Base-by-base conservation (phyloP, 169 alveolate genomes). In the Besnoitia besnoiti region DNA sequence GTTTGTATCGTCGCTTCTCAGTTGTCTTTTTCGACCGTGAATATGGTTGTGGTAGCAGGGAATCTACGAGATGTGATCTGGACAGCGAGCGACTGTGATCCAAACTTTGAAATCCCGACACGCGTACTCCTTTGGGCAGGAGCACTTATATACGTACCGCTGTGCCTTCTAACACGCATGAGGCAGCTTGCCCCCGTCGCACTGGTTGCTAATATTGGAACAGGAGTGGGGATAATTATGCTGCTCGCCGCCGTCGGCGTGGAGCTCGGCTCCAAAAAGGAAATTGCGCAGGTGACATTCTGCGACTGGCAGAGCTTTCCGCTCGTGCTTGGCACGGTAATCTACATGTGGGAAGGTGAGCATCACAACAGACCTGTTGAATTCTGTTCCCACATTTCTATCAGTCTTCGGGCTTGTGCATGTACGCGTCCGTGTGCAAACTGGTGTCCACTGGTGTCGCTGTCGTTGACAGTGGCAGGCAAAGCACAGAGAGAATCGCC, bases 291-390 rank as follows among this genome's bases (percentile, higher is more conserved):
- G 47, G 12, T 67, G 24, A 30, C 80, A 0, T 35, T 67, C 39
- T 30, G 10, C 39, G 24, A 35, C 80, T 67, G 80, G 40, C 39
- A 16, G 24, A 1, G n/a, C n/a, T 67, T 30, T 24, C 80, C 80
- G 7, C 80, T 67, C 80, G 44, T 67, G 47, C 44, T 67, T 19
- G 80, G 80, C 14, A 67, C 80, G 46, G 44, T 30, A 14, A 67
- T 67, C 14, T 67, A 67, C 80, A 30, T 67, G 47, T 67, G 80
- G 80, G 80, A 67, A 35, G 80, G 80, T 67, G 44, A 67, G 67
- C 12, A 16, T n/a, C n/a, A n/a, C n/a, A n/a, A n/a, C n/a, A n/a
- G n/a, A n/a, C n/a, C n/a, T n/a, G n/a, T n/a, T n/a, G n/a, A n/a
- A n/a, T n/a, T n/a, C n/a, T n/a, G n/a, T n/a, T n/a, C n/a, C n/a